Evolutionary conservation across 164 flowering plant species (phyloP).

Genomic region (Berberis vulgaris): DNA sequence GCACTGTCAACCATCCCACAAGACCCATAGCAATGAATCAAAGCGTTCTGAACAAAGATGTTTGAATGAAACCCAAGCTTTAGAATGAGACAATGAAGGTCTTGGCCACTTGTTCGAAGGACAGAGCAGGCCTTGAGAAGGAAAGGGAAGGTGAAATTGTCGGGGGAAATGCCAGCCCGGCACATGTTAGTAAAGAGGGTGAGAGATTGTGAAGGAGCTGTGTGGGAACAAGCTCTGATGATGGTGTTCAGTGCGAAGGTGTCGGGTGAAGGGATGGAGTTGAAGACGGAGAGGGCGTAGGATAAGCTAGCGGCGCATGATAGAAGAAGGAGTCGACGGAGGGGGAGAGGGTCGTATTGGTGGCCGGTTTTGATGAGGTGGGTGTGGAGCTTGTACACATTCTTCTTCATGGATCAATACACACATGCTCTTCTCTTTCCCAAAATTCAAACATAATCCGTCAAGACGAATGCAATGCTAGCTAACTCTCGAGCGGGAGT

Average conservation of each 20-base stretch:
- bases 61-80: slow-evolving; percentile 29
- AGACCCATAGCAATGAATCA: slow-evolving; percentile 36
- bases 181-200: slow-evolving; percentile 12
- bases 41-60: slow-evolving; percentile 28
- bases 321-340: slow-evolving; percentile 11
- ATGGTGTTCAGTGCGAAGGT: slow-evolving; percentile 17
- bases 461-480: too few relatives aligned
- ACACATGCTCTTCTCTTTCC: too few relatives aligned
- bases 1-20: slow-evolving; percentile 37
- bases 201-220: slow-evolving; percentile 10
- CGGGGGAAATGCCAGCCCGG: slow-evolving; percentile 8
- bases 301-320: slow-evolving; percentile 4
- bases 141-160: slow-evolving; percentile 33
- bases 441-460: too few relatives aligned
- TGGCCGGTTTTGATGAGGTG: slow-evolving; percentile 12
- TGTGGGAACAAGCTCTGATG: slow-evolving; percentile 10
- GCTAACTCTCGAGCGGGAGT: too few relatives aligned
- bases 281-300: slow-evolving; percentile 14
- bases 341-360: slow-evolving; percentile 4
- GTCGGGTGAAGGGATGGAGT: slow-evolving; percentile 11
- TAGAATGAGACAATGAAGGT: slow-evolving; percentile 21
- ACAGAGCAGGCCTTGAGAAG: slow-evolving; percentile 35
- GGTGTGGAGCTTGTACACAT: slow-evolving; percentile 15
- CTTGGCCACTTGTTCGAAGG: slow-evolving; percentile 15
- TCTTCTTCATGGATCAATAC: background rate